Conservation (phyloP, 495 filamentous ascomycete species). For the Niebla homalea region DNA sequence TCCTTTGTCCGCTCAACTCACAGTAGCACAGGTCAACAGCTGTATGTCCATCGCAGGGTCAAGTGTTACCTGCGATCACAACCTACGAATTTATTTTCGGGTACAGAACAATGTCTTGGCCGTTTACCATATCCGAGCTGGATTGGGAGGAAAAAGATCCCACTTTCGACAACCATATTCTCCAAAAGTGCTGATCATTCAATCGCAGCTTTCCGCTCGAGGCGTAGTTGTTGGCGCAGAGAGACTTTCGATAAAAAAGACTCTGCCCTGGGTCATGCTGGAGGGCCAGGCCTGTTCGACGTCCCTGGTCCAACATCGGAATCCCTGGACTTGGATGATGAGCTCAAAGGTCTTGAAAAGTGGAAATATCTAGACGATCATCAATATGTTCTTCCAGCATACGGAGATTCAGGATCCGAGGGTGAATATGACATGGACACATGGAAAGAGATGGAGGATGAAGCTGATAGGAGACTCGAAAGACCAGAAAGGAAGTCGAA, state of each 20-base stretch:
- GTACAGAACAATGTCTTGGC: not conserved
- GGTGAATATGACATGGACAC: slow-evolving; percentile 41
- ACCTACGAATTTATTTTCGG: not conserved
- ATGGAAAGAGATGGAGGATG: slow-evolving; percentile 50
- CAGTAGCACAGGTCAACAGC: slow-evolving; percentile 9
- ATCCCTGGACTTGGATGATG: slow-evolving; percentile 18
- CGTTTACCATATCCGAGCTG: slow-evolving; percentile 12
- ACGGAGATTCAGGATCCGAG: slow-evolving; percentile 52
- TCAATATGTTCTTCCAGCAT: slow-evolving; percentile 44
- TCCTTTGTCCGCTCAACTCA: slow-evolving; percentile 4
- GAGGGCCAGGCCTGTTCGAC: not conserved
- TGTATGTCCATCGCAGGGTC: slow-evolving; percentile 19
- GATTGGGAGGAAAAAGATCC: slow-evolving; percentile 8
- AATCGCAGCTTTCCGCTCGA: slow-evolving; percentile 6
- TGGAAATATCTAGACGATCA: slow-evolving; percentile 28
- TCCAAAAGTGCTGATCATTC: not conserved
- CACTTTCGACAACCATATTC: slow-evolving; percentile 14
- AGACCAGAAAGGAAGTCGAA: slow-evolving; percentile 12
- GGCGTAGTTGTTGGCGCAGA: slow-evolving; percentile 11
- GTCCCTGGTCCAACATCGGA: slow-evolving; percentile 7
- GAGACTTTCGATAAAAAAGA: not conserved
- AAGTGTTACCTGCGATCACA: slow-evolving; percentile 16
- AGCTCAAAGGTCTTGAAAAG: slow-evolving; percentile 32
- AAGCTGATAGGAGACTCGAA: slow-evolving; percentile 21
- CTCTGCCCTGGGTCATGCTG: not conserved